Evolutionary conservation across 2,329 filamentous ascomycete species (phyloP).

Genomic region (Fusarium marasasianum): DNA sequence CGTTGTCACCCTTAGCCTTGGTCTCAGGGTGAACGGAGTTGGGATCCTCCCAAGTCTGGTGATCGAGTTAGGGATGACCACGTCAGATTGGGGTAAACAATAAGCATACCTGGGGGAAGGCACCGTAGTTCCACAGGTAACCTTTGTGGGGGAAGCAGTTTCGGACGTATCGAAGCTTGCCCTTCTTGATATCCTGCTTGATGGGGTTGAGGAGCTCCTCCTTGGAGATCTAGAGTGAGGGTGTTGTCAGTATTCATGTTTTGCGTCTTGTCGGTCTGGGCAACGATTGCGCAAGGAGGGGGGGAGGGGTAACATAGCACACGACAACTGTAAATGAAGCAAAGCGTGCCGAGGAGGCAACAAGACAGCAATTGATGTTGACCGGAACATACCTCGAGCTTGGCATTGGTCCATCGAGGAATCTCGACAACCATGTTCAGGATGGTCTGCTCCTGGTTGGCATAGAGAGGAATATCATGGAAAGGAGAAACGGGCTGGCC

Average conservation of each 20-base stretch:
- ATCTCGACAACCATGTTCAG: slow-evolving; percentile 99
- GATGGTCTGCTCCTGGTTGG: slow-evolving; percentile 93
- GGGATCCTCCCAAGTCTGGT: slow-evolving; percentile 98
- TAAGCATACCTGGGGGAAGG: slow-evolving; percentile 86
- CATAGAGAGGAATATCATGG: slow-evolving; percentile 98
- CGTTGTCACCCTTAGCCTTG: slow-evolving; percentile 99
- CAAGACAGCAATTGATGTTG: neutral
- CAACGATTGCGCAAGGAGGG: slow-evolving; percentile 16
- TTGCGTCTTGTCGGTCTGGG: slow-evolving; percentile 5
- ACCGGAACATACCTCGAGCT: slow-evolving; percentile 83
- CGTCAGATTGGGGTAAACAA: neutral
- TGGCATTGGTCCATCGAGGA: slow-evolving; percentile 99
- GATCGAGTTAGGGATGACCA: slow-evolving; percentile 20
- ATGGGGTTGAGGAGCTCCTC: slow-evolving; percentile 98
- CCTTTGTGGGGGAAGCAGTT: slow-evolving; percentile 99
- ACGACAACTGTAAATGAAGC: slow-evolving; percentile 19
- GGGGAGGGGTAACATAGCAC: slow-evolving; percentile 26
- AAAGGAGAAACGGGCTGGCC: slow-evolving; percentile 92
- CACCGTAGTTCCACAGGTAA: slow-evolving; percentile 99
- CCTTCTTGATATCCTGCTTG: slow-evolving; percentile 99
- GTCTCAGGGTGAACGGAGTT: slow-evolving; percentile 96
- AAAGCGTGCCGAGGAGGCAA: neutral
- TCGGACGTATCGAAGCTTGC: slow-evolving; percentile 98
- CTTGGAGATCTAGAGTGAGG: slow-evolving; percentile 85
- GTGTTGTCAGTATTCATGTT: slow-evolving; percentile 36